Base-by-base conservation (phyloP, 2,329 filamentous ascomycete species). In the Trichoderma brevicompactum region DNA sequence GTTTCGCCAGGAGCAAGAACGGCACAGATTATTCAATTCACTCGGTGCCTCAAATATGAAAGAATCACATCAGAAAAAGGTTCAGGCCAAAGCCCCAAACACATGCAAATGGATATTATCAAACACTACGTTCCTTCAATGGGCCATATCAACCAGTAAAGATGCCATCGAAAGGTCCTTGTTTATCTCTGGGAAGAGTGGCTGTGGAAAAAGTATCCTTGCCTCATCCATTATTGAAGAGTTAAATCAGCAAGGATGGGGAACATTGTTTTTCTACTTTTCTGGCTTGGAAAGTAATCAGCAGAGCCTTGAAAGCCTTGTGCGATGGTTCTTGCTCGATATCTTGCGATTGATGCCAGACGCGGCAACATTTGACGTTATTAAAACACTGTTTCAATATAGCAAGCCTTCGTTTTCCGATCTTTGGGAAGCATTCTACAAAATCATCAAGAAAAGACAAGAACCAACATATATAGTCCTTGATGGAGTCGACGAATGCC, bases 1-100 rank as follows among this genome's bases (percentile, higher is more conserved):
- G 34, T 40, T 40, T 54, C 32, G 50, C 50, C 34, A n/a, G 7
- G 34, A 54, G 19, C 50, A 54, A 54, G 50, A 54, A 6, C 50
- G 34, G 2, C 15, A 38, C 3, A 13, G n/a, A 13, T 12, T 54
- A 38, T 40, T 40, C 12, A 40, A 36, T 17, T 19, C n/a, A 1
- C 50, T 54, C 1, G 17, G 50, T 5, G 50, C 50, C 5, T 7
- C 50, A 19, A 54, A 40, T n/a, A 23, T 40, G n/a, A 40, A 34
- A 12, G 50, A 54, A 54, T 32, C 17, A n/a, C 50, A 54, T 15
- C 50, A 40, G 17, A 38, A n/a, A 54, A 54, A 23, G 1, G 17
- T 54, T n/a, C 5, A 40, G 23, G 34, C 17, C n/a, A 54, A 40
- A 23, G 50, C 6, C 2, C 34, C 50, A 15, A 15, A 19, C 9